Conservation (phyloP, 1,284 basidiomycete species). For the Bjerkandera adusta region DNA sequence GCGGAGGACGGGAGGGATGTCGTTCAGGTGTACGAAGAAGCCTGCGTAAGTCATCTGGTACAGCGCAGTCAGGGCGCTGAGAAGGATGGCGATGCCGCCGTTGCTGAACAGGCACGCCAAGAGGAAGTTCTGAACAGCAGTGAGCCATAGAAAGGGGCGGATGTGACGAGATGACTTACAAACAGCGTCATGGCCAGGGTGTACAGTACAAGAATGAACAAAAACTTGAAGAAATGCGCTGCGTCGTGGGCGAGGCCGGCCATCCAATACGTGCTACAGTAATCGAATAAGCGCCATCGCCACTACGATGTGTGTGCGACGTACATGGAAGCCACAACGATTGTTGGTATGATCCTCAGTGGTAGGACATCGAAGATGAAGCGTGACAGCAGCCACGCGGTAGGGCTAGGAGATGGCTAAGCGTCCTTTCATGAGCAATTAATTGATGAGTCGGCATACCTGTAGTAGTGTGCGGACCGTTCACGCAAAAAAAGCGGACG, state of each 20-base stretch:
- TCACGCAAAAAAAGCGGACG: conserved; percentile 86
- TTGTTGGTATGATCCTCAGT: conserved; percentile 79
- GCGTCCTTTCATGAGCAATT: neutral
- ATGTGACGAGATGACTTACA: conserved; percentile 41
- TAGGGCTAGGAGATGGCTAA: conserved; percentile 48
- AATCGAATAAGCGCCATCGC: neutral
- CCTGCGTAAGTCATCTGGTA: conserved; percentile 87
- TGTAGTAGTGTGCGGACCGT: conserved; percentile 78
- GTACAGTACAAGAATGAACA: conserved; percentile 45
- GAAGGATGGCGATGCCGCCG: conserved; percentile 84
- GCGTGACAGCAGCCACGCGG: conserved; percentile 84
- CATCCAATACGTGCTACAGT: conserved; percentile 85
- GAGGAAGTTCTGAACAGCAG: conserved; percentile 77
- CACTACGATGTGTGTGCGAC: conserved; percentile 18
- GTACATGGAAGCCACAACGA: conserved; percentile 78
- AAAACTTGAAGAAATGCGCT: conserved; percentile 36
- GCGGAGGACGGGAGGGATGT: conserved; percentile 80
- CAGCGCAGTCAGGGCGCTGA: conserved; percentile 73
- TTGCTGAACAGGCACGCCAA: conserved; percentile 79
- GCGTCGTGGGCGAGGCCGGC: conserved; percentile 68
- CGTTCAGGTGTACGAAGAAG: conserved; percentile 79
- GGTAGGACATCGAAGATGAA: conserved; percentile 85
- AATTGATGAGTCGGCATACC: conserved; percentile 35
- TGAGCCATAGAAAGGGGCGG: too few relatives aligned
- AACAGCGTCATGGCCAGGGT: conserved; percentile 82